Evolutionary conservation across 108 stramenopile species (phyloP).

Genomic region (Mayamaea pseudoterrestris): DNA sequence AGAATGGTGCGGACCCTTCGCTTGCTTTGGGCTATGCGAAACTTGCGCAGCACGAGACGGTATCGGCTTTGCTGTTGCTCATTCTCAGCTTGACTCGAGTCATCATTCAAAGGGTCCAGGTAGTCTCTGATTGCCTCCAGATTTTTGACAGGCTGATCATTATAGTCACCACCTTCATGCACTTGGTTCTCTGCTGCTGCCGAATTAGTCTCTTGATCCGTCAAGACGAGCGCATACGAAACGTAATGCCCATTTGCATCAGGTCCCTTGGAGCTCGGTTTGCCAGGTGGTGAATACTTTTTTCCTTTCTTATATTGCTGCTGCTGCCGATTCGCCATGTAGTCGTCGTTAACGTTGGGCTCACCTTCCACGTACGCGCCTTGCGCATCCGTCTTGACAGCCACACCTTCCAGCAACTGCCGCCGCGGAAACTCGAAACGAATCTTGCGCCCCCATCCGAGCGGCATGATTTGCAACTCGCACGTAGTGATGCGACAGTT

Average conservation of each 20-base stretch:
- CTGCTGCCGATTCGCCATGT: conserved; percentile 2
- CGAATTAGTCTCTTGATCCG: conserved; percentile 4
- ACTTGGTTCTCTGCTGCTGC: conserved; percentile 3
- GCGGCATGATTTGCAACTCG: conserved; percentile 24
- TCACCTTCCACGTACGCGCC: conserved; percentile 25
- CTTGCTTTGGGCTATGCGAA: conserved; percentile 46
- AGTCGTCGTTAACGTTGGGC: conserved; percentile 15
- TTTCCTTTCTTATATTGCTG: conserved; percentile 22
- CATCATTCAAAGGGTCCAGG: background rate
- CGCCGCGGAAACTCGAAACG: conserved; percentile 23
- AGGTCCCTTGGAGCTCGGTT: conserved; percentile 35
- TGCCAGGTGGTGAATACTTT: conserved; percentile 26
- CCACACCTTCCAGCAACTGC: conserved; percentile 45
- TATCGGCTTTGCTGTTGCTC: conserved; percentile 11
- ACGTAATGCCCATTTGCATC: conserved; percentile 50
- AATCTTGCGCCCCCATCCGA: conserved; percentile 7
- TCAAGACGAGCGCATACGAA: conserved; percentile 36
- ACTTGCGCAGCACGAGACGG: conserved; percentile 38
- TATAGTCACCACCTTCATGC: too few relatives aligned
- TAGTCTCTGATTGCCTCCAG: background rate
- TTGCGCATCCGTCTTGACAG: conserved; percentile 34
- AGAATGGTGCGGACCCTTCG: conserved; percentile 40
- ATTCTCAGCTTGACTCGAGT: conserved; percentile 2
- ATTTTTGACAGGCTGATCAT: conserved; percentile 9
- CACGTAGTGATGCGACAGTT: conserved; percentile 33